Evolutionary conservation across 73 alveolate species (phyloP).

Genomic region (Paramecium sonneborni): DNA sequence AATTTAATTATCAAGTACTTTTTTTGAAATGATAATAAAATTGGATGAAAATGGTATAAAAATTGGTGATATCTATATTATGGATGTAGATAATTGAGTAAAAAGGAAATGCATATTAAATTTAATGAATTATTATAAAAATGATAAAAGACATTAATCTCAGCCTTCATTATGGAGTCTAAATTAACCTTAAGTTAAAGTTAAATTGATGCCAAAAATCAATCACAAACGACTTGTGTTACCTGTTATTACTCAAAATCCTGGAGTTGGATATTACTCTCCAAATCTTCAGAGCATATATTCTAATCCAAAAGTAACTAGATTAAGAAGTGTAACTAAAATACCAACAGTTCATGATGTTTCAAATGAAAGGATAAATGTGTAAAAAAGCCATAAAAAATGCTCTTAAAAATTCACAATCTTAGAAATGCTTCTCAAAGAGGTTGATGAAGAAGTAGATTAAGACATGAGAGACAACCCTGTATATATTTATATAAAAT

Average conservation of each 20-base stretch:
- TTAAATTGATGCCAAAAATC: background rate
- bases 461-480: background rate
- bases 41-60: slow-evolving; percentile 24
- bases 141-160: slow-evolving; percentile 6
- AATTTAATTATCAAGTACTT: background rate
- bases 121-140: slow-evolving; percentile 36
- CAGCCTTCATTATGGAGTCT: slow-evolving; percentile 10
- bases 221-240: slow-evolving; percentile 2
- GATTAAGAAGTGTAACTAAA: slow-evolving; percentile 11
- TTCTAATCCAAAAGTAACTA: background rate
- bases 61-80: background rate
- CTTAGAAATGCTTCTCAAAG: slow-evolving; percentile 17
- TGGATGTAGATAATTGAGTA: slow-evolving; percentile 34
- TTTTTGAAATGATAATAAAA: slow-evolving; percentile 11
- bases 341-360: background rate
- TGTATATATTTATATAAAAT: background rate
- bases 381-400: background rate
- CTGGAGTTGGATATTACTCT: slow-evolving; percentile 49
- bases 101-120: slow-evolving; percentile 43
- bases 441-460: slow-evolving; percentile 23
- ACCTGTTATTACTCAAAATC: background rate
- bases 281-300: background rate
- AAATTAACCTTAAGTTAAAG: background rate
- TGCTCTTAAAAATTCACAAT: background rate
- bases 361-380: background rate